Conservation (phyloP, 768 basidiomycete species). For the Tephrocybe sp. region DNA sequence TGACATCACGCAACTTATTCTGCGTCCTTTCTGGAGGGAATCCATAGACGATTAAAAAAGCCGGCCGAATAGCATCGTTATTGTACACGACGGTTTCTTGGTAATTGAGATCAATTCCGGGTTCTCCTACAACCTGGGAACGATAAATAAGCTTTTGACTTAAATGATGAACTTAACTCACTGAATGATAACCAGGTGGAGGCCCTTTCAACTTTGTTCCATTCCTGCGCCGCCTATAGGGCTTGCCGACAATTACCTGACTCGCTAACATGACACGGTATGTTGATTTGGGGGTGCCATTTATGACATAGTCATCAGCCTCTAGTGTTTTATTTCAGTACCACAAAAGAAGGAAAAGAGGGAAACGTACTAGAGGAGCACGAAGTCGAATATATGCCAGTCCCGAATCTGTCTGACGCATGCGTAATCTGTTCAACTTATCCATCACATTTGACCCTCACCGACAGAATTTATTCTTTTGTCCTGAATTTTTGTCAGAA, state of each 20-base stretch:
- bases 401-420: conserved; percentile 52
- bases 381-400: conserved; percentile 64
- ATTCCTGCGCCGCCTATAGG: conserved; percentile 50
- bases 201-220: conserved; percentile 47
- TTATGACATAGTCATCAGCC: conserved; percentile 63
- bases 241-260: conserved; percentile 65
- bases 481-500: conserved; percentile 31
- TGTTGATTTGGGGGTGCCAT: conserved; percentile 37
- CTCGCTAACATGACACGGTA: conserved; percentile 56
- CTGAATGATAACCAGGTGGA: conserved; percentile 64
- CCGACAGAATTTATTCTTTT: conserved; percentile 57
- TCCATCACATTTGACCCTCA: conserved; percentile 15
- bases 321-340: conserved; percentile 34
- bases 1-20: conserved; percentile 32
- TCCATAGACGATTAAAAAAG: conserved; percentile 66
- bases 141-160: background rate
- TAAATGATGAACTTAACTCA: conserved; percentile 19
- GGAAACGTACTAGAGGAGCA: conserved; percentile 61
- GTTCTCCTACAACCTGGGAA: conserved; percentile 56
- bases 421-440: too few relatives aligned
- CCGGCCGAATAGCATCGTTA: conserved; percentile 68
- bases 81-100: conserved; percentile 69
- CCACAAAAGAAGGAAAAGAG: background rate
- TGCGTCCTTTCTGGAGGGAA: conserved; percentile 24
- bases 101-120: conserved; percentile 66